Evolutionary conservation across 2,329 filamentous ascomycete species (phyloP).

Genomic region (Arthrinium phaeospermum): DNA sequence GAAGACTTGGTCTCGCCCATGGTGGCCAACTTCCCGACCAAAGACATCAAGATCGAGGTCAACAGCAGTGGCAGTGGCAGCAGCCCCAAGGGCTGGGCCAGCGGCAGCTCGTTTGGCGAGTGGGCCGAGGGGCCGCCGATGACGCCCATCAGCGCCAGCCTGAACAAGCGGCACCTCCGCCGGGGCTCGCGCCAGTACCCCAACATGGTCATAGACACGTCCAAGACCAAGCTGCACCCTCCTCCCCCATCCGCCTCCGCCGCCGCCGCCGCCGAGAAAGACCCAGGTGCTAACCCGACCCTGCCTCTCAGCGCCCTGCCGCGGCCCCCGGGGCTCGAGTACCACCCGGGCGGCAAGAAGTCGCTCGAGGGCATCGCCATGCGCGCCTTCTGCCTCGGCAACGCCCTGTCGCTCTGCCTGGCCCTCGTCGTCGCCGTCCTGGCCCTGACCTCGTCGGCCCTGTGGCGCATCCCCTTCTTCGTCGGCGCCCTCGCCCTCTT

Average conservation of each 20-base stretch:
- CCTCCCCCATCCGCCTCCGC: neutral
- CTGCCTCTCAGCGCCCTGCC: slow-evolving; percentile 39
- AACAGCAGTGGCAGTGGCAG: neutral
- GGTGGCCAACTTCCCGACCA: neutral
- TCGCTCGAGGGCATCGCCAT: slow-evolving; percentile 65
- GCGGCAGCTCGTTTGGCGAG: neutral
- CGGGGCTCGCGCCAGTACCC: slow-evolving; percentile 3
- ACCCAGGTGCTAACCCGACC: slow-evolving; percentile 14
- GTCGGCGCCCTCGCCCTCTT: slow-evolving; percentile 74
- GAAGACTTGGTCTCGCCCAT: slow-evolving; percentile 3
- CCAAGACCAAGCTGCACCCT: neutral
- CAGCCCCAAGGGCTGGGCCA: neutral
- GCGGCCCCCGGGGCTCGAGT: slow-evolving; percentile 42
- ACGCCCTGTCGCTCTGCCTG: slow-evolving; percentile 45
- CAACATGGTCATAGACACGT: slow-evolving; percentile 6
- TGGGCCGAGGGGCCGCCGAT: neutral
- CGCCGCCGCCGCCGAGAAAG: neutral
- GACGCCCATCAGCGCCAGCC: slow-evolving; percentile 1
- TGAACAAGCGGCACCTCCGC: neutral
- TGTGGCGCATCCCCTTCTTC: slow-evolving; percentile 73
- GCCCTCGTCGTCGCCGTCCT: slow-evolving; percentile 41
- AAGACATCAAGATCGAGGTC: neutral
- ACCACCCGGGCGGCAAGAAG: slow-evolving; percentile 54
- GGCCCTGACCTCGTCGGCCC: slow-evolving; percentile 47
- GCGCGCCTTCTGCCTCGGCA: slow-evolving; percentile 61